Evolutionary conservation across 805 yeast species (phyloP), one percentile per base, ranked within the genome.

Genomic region (Novakomyces olei): DNA sequence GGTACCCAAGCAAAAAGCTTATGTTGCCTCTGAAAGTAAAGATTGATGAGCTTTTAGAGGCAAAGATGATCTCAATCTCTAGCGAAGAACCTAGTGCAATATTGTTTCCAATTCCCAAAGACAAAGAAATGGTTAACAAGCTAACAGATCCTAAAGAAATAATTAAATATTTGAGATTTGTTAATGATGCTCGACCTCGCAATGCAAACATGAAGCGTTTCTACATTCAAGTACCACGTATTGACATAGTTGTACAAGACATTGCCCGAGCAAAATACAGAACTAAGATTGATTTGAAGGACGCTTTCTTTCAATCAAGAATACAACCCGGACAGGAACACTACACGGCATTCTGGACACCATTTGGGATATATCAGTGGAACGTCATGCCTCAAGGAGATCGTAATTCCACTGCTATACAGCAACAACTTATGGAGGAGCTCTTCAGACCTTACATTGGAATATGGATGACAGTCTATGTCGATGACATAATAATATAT

Each of bases 311-410:
- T 23, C 36, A 33, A 15, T 15, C 28, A 4, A 25, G 8, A 10
- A 22, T 22, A 14, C 32, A 18, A 69, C 80, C 40, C 4, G 20
- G 24, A 3, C 32, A 33, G 23, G 16, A 14, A 8, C 14, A 23
- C 8, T 39, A 44, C 12, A 44, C 47, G 6, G 45, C 48, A n/a
- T 47, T 47, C 24, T 24, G n/a, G 3, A 38, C 47, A 1, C 34
- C 22, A 2, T 4, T n/a, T 5, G 51, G 48, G 6, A 30, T 36
- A 4, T 43, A 33, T 29, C 41, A 45, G 26, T 46, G 42, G 39
- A 33, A 19, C 3, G 48, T 40, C 6, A 43, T 47, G 47, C 50
- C 47, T 1, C 42, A 44, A 32, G 51, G 49, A 1, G 31, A 41
- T 27, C 17, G 36, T 6, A 44, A 40, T 33, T 47, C 46, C 1